Conservation (phyloP, 192 early-diverging fungal species). For the Backusella circina region DNA sequence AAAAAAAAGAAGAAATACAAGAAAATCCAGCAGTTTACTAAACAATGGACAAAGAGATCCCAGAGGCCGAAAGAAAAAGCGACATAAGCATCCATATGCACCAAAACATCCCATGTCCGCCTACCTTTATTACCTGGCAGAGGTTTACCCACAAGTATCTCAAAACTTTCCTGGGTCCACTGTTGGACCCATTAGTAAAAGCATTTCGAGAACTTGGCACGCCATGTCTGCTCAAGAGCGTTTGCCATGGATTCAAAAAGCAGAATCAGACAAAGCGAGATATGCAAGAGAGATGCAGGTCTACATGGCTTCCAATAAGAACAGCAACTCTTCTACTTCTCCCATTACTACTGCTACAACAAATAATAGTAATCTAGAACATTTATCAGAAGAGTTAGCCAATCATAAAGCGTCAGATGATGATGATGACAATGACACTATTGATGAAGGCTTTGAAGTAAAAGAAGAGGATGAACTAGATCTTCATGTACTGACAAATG, state of each 20-base stretch:
- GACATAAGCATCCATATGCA: slow-evolving; percentile 65
- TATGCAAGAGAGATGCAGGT: slow-evolving; percentile 67
- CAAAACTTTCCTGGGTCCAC: slow-evolving; percentile 62
- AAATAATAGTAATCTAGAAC: background rate
- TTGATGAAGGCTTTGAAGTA: background rate
- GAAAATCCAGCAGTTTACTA: background rate
- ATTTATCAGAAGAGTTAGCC: background rate
- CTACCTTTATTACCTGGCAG: slow-evolving; percentile 73
- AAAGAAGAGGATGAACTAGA: background rate
- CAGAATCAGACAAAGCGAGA: slow-evolving; percentile 58
- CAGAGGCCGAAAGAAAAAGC: slow-evolving; percentile 58
- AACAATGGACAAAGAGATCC: slow-evolving; percentile 25
- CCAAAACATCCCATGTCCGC: slow-evolving; percentile 88
- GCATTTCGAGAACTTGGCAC: slow-evolving; percentile 69
- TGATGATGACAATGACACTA: background rate
- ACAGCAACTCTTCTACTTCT: background rate
- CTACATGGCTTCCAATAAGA: slow-evolving; percentile 22
- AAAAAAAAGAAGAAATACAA: slow-evolving; percentile 1
- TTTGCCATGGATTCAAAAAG: slow-evolving; percentile 49
- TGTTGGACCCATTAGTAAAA: slow-evolving; percentile 71
- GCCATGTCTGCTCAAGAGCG: slow-evolving; percentile 50
- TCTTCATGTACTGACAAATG: background rate
- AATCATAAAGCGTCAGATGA: background rate
- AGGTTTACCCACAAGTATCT: slow-evolving; percentile 61
- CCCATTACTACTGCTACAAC: background rate